phyloP scores from a whole-genome alignment of 2,329 filamentous ascomycete species.

The Fonsecaea monophora region DNA sequence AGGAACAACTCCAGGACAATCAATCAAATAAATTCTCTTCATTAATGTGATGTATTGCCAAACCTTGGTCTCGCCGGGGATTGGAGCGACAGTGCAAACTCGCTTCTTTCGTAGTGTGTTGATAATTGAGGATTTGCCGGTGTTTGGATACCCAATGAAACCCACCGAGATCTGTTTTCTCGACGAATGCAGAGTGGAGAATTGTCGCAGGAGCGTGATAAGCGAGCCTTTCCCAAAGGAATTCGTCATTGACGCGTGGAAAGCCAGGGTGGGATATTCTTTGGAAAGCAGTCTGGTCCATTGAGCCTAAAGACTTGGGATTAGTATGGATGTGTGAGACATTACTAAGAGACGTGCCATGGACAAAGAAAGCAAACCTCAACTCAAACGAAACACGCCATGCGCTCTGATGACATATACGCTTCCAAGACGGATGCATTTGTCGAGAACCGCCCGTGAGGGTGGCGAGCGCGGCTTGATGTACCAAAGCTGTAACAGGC shows the following conservation, averaged over 20 bases:
- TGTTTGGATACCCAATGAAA: constrained; percentile 88
- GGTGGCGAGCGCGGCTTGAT: constrained; percentile 76
- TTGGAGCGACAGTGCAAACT: constrained; percentile 90
- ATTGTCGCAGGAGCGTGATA: constrained; percentile 90
- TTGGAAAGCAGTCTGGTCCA: constrained; percentile 91
- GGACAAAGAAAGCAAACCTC: constrained; percentile 74
- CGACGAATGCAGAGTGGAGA: constrained; percentile 85
- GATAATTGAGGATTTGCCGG: constrained; percentile 95
- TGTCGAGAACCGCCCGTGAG: constrained; percentile 31
- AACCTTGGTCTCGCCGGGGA: constrained; percentile 95
- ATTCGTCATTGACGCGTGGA: constrained; percentile 93
- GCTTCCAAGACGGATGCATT: constrained; percentile 84
- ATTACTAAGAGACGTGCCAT: constrained; percentile 97
- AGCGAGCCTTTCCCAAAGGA: constrained; percentile 95
- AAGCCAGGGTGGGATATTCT: constrained; percentile 91
- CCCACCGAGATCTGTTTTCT: constrained; percentile 95
- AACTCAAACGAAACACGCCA: constrained; percentile 95
- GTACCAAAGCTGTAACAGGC: constrained; percentile 99
- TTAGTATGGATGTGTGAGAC: constrained; percentile 77
- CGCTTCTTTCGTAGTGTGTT: constrained; percentile 95
- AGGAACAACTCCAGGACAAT: constrained; percentile 95
- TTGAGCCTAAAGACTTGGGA: constrained; percentile 70
- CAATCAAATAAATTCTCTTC: constrained; percentile 93
- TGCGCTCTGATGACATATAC: constrained; percentile 71
- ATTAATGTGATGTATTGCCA: constrained; percentile 98